Conservation (phyloP, 2,329 filamentous ascomycete species). For the Colletotrichum chlorophyti region DNA sequence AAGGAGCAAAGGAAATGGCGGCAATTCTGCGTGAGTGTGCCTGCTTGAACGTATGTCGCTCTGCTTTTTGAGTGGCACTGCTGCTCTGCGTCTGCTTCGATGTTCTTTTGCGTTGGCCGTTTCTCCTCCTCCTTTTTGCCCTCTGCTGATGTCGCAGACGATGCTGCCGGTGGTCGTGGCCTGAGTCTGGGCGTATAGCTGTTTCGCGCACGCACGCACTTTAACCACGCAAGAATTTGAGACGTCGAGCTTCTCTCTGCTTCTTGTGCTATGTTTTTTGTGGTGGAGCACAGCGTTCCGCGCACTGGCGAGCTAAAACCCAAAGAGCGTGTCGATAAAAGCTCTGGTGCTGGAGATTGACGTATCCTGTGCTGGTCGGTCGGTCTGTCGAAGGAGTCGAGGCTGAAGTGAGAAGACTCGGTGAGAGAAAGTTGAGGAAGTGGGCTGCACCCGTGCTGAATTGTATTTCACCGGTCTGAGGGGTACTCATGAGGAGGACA, state of each 20-base stretch:
- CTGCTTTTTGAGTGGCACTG: neutral
- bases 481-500: slow-evolving; percentile 43
- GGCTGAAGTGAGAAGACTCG: slow-evolving; percentile 47
- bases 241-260: slow-evolving; percentile 9
- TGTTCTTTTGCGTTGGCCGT: neutral
- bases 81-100: slow-evolving; percentile 21
- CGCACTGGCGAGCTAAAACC: slow-evolving; percentile 19
- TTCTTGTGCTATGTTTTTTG: slow-evolving; percentile 26
- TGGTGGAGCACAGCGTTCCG: slow-evolving; percentile 29
- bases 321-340: slow-evolving; percentile 29
- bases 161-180: slow-evolving; percentile 17
- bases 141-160: slow-evolving; percentile 14
- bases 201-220: slow-evolving; percentile 14
- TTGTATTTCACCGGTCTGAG: slow-evolving; percentile 50
- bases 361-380: slow-evolving; percentile 27
- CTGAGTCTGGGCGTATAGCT: slow-evolving; percentile 13
- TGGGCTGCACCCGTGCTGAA: slow-evolving; percentile 44
- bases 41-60: slow-evolving; percentile 18
- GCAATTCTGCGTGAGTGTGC: slow-evolving; percentile 11
- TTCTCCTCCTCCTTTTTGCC: neutral
- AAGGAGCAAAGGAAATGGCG: slow-evolving; percentile 25
- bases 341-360: slow-evolving; percentile 28
- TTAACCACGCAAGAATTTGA: slow-evolving; percentile 15
- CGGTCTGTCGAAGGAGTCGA: slow-evolving; percentile 35
- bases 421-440: slow-evolving; percentile 44